These are phyloP conservation scores for Eimeria tenella DNA, from an alignment of 169 alveolate species.

Conservation along the genomic window DNA sequence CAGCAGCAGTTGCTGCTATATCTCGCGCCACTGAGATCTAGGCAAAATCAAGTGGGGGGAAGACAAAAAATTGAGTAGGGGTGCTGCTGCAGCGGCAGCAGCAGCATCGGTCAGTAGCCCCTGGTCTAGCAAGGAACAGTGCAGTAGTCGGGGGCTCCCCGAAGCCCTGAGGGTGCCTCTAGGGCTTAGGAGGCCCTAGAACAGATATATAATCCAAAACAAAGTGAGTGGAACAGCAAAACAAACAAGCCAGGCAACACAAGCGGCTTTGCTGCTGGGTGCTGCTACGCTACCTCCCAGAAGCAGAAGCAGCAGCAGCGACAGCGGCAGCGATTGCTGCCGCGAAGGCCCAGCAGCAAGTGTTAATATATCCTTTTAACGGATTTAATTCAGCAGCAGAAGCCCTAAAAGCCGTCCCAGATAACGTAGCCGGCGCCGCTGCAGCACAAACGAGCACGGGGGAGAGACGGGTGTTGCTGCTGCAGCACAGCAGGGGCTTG, in stretches of 20 bases:
- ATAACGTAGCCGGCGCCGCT: not conserved
- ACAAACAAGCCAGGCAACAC: constrained; percentile 3
- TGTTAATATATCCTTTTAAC: not conserved
- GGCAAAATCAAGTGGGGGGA: not conserved
- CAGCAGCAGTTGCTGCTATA: not conserved
- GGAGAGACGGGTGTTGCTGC: constrained; percentile 22
- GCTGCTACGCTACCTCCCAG: constrained; percentile 49
- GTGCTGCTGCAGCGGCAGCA: constrained; percentile 26
- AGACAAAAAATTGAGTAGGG: not conserved
- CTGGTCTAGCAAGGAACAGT: not conserved
- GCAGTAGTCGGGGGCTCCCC: not conserved
- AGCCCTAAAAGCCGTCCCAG: not conserved
- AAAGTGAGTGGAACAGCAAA: not conserved
- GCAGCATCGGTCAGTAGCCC: constrained; percentile 23
- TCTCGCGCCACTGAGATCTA: not conserved
- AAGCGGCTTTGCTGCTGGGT: constrained; percentile 26
- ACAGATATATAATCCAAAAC: no score
- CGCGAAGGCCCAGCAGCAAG: not conserved
- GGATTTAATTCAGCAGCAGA: not conserved
- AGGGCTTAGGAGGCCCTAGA: not conserved
- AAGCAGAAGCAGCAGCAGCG: constrained; percentile 43
- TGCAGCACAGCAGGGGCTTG: not conserved
- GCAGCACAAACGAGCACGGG: constrained; percentile 1
- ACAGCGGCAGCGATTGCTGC: constrained; percentile 45
- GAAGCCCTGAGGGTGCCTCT: not conserved